Percentiles rank a stretch among this genome's conserved stretches.
Evolutionary conservation across 306 rosid species (phyloP).

Genomic region (Rosa chinensis): DNA sequence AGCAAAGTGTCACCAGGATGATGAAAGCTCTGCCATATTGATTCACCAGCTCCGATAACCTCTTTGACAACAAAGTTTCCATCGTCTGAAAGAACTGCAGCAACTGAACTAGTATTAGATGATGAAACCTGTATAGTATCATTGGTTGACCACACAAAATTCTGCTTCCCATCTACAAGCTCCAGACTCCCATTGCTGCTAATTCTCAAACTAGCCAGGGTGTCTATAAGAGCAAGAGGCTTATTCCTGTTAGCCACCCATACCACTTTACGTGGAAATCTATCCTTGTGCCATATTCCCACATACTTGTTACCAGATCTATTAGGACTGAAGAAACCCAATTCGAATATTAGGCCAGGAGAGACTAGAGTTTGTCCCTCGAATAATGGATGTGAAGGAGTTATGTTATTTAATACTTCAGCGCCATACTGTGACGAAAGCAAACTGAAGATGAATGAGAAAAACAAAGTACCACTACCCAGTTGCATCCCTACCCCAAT

Average conservation of each 20-base stretch:
- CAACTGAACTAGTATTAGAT: constrained; percentile 13
- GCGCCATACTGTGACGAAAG: constrained; percentile 2
- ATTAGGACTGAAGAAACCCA: constrained; percentile 49
- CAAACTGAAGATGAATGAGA: not conserved
- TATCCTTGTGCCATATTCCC: constrained; percentile 44
- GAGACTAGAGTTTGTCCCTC: constrained; percentile 25
- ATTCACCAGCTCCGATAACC: too few species aligned
- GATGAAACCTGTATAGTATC: not conserved
- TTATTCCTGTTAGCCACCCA: constrained; percentile 56
- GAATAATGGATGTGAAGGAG: constrained; percentile 2
- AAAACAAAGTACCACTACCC: not conserved
- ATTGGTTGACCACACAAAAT: constrained; percentile 40
- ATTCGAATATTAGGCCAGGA: constrained; percentile 11
- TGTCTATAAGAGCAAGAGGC: constrained; percentile 28
- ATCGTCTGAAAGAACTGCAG: constrained; percentile 35
- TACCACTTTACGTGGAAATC: constrained; percentile 4
- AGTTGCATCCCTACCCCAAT: not conserved
- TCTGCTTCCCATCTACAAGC: constrained; percentile 29
- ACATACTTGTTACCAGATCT: constrained; percentile 31
- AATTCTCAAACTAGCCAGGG: constrained; percentile 24
- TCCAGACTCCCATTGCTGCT: constrained; percentile 34
- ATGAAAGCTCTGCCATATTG: constrained; percentile 49
- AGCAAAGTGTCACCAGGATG: constrained; percentile 38
- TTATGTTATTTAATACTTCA: constrained; percentile 13
- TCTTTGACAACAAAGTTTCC: constrained; percentile 37